Conservation (phyloP, 352 stramenopile species). For the Phytophthora agathidicida region DNA sequence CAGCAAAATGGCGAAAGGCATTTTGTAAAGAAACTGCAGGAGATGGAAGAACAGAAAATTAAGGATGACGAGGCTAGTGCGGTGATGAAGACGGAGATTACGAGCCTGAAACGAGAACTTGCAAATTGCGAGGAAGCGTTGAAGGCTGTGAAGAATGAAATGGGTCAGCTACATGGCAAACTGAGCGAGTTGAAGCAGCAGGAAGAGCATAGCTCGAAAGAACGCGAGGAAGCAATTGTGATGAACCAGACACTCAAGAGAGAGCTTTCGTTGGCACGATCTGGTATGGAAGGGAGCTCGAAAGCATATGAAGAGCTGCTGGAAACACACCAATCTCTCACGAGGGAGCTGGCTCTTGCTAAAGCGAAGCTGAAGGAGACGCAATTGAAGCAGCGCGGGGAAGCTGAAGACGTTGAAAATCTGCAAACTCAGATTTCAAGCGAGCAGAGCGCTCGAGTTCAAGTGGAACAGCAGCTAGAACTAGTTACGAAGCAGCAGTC, state of each 20-base stretch:
- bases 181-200: slow-evolving; percentile 26
- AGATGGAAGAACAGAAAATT: slow-evolving; percentile 37
- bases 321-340: slow-evolving; percentile 22
- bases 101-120: slow-evolving; percentile 30
- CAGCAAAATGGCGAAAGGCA: slow-evolving; percentile 26
- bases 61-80: slow-evolving; percentile 33
- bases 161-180: slow-evolving; percentile 25
- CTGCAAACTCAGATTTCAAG: slow-evolving; percentile 29
- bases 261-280: slow-evolving; percentile 33
- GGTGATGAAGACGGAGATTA: slow-evolving; percentile 26
- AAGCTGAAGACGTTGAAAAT: slow-evolving; percentile 15
- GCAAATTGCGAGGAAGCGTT: slow-evolving; percentile 27
- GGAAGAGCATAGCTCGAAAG: slow-evolving; percentile 27
- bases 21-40: slow-evolving; percentile 30
- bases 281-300: slow-evolving; percentile 22
- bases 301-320: slow-evolving; percentile 25
- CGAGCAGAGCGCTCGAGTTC: slow-evolving; percentile 20
- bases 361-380: slow-evolving; percentile 32
- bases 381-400: slow-evolving; percentile 19
- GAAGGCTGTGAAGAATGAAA: slow-evolving; percentile 21
- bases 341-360: slow-evolving; percentile 29
- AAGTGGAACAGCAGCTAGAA: slow-evolving; percentile 33
- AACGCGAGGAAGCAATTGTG: slow-evolving; percentile 30
- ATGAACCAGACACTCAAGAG: slow-evolving; percentile 41
- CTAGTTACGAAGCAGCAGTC: slow-evolving; percentile 26